phyloP scores from a whole-genome alignment of 345 rosid species.

The Hypericum perforatum region DNA sequence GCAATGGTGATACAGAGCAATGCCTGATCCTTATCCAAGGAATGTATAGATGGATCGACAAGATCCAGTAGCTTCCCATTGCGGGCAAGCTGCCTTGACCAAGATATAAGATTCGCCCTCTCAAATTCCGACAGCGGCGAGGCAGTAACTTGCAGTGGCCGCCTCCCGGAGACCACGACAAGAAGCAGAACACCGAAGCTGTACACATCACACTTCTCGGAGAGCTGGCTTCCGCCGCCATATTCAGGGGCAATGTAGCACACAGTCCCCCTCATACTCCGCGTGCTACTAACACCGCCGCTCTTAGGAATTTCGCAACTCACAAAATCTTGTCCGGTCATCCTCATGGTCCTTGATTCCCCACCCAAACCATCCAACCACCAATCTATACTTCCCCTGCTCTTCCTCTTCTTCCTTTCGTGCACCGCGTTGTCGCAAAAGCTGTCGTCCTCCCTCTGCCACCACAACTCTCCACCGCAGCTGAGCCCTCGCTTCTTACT shows the following conservation, averaged over 20 bases:
- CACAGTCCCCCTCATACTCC: constrained; percentile 82
- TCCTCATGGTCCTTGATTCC: constrained; percentile 34
- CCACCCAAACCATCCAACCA: constrained; percentile 38
- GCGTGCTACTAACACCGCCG: constrained; percentile 70
- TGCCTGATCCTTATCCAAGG: constrained; percentile 50
- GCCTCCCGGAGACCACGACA: constrained; percentile 59
- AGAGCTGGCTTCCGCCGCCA: constrained; percentile 54
- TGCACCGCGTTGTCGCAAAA: constrained; percentile 13
- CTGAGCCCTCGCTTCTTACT: constrained; percentile 37
- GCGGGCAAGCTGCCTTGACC: constrained; percentile 68
- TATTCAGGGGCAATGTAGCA: constrained; percentile 79
- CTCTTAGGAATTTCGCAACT: constrained; percentile 62
- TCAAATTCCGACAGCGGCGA: constrained; percentile 75
- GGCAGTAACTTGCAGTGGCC: constrained; percentile 66
- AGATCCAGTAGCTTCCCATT: constrained; percentile 60
- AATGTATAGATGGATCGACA: constrained; percentile 51
- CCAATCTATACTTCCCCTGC: constrained; percentile 56
- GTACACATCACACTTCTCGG: constrained; percentile 69
- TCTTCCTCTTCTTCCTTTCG: constrained; percentile 39
- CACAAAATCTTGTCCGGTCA: constrained; percentile 53
- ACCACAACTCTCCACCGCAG: constrained; percentile 50
- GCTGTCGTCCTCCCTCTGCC: constrained; percentile 40
- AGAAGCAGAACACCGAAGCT: constrained; percentile 67
- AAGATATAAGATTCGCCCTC: constrained; percentile 70
- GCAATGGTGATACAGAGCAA: constrained; percentile 65